Evolutionary conservation across 495 filamentous ascomycete genomes (phyloP).

Genomic region (Talaromyces nanjingensis): DNA sequence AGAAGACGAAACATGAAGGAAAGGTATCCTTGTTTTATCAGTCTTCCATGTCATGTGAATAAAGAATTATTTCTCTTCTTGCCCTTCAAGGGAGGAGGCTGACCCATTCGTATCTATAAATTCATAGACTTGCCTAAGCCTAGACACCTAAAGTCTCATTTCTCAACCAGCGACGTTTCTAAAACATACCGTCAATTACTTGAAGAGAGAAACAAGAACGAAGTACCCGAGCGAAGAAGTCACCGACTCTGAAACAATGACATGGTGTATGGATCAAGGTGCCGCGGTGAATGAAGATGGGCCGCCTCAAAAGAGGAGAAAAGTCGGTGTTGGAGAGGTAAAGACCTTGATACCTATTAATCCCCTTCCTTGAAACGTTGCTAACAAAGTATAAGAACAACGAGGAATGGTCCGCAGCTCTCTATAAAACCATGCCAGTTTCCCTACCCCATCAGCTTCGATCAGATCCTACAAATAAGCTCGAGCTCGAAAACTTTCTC

Average conservation of each 20-base stretch:
- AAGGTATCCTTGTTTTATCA: background rate
- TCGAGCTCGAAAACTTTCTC: background rate
- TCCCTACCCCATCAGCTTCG: background rate
- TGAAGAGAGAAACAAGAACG: background rate
- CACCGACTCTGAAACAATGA: background rate
- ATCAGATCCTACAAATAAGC: background rate
- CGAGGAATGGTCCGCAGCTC: background rate
- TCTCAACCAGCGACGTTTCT: background rate
- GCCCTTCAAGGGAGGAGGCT: background rate
- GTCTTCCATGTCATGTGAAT: background rate
- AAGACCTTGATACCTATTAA: background rate
- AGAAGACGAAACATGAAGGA: background rate
- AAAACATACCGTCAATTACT: background rate
- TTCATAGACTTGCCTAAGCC: background rate
- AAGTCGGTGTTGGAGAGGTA: slow-evolving; percentile 1
- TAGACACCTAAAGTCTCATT: background rate
- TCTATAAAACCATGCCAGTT: slow-evolving; percentile 1
- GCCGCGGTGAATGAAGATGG: slow-evolving; percentile 1
- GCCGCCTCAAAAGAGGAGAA: slow-evolving; percentile 4
- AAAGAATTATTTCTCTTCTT: background rate
- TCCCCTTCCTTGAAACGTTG: background rate
- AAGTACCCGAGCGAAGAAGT: background rate
- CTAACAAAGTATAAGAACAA: background rate
- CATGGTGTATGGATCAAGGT: background rate
- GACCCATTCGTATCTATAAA: background rate